Conservation (phyloP, 2,329 filamentous ascomycete genomes). For the Alternaria hordeiaustralica region DNA sequence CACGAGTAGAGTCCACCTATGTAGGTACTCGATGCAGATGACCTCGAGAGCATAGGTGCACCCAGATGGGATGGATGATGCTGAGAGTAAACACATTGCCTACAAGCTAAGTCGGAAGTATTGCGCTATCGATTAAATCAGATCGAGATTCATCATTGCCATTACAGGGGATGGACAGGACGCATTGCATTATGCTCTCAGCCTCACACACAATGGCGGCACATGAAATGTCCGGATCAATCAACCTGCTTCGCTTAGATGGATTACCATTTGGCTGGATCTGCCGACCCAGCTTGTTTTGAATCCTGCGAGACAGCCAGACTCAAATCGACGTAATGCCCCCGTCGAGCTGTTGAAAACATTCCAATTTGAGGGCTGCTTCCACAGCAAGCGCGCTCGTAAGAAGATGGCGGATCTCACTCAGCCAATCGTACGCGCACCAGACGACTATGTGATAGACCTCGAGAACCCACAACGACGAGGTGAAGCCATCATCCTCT, state of each 20-base stretch:
- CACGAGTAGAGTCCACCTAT: neutral
- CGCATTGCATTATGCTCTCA: neutral
- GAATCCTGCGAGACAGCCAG: neutral
- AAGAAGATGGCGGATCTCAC: constrained; percentile 4
- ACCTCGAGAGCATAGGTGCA: neutral
- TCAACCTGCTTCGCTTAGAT: neutral
- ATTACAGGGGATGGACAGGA: neutral
- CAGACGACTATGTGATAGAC: constrained; percentile 31
- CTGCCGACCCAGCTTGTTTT: neutral
- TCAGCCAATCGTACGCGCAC: constrained; percentile 22
- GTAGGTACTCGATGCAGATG: neutral
- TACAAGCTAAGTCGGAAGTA: neutral
- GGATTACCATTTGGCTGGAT: neutral
- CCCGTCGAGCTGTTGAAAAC: neutral
- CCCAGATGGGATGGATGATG: neutral
- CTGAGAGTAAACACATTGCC: neutral
- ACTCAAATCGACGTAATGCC: neutral
- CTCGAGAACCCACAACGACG: constrained; percentile 29
- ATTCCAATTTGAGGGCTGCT: neutral
- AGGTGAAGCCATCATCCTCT: constrained; percentile 18
- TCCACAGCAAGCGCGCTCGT: neutral
- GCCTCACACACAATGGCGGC: neutral
- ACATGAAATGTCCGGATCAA: neutral
- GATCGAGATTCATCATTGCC: neutral
- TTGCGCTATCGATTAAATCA: neutral